Evolutionary conservation across 306 rosid species (phyloP), one percentile per base, ranked within the genome.

Genomic region (Quercus rubra): DNA sequence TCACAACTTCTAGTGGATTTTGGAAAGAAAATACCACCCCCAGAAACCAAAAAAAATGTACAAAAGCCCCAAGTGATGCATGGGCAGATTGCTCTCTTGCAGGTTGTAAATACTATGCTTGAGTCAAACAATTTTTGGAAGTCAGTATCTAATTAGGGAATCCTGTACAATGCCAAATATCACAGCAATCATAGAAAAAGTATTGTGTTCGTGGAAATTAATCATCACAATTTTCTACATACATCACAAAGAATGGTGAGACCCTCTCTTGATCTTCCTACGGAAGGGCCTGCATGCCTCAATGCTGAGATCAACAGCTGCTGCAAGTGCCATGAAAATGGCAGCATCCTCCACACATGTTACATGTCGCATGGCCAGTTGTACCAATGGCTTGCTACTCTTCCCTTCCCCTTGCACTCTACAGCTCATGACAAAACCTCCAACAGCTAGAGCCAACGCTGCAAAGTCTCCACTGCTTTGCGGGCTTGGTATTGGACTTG

Each of bases 281-380:
- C 86, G 89, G 79, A 94, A 94, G 0, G 96, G 97, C 82, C 81
- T 86, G 77, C 98, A 94, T 0, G 98, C 98, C 77, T 89, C 93
- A 0, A 94, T 91, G 78, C 98, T 91, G 63, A 92, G 92, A 80
- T 91, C 97, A 12, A 92, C 97, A 0, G 97, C 98, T 1, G 97
- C 94, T 20, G 96, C 98, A 71, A 94, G 96, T 6, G 97, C 98
- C 97, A 94, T 89, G 86, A 94, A 94, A 77, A 92, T 92, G 66
- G 98, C 98, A 3, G 98, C 98, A 27, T 94, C 98, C 83, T 94
- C 97, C 54, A 89, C 88, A 0, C 98, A 94, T 0, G 97, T 92
- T 74, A 94, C 92, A 11, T 94, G 98, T 68, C 97, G 87, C 94
- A 92, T 79, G 56, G 97, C 97, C 11, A 94, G 83, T 49, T 94